A percentile compares a stretch with the other conserved stretches of the same genome.
Conservation (phyloP, 164 flowering plant genomes). For the Chimonanthus praecox region DNA sequence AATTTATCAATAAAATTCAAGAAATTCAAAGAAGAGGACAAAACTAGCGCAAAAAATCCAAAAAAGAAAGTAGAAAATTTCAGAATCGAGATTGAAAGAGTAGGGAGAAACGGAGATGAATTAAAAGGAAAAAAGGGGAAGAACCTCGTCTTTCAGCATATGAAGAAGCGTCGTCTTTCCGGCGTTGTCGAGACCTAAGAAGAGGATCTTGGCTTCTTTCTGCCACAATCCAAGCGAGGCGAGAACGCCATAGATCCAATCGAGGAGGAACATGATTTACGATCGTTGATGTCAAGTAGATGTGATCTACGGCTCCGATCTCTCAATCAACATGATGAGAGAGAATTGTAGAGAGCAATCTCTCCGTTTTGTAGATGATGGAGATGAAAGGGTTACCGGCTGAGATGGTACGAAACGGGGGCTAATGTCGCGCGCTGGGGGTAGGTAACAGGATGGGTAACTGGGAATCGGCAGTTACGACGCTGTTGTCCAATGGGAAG, state of each 20-base stretch:
- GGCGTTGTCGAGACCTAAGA: constrained; percentile 12
- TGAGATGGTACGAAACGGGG: background rate
- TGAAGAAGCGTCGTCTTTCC: constrained; percentile 15
- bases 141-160: constrained; percentile 15
- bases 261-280: constrained; percentile 6
- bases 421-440: background rate
- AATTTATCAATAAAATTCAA: background rate
- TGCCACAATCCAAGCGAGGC: constrained; percentile 16
- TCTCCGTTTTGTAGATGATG: background rate
- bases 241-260: constrained; percentile 14
- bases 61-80: background rate
- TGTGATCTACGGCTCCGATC: background rate
- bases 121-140: background rate
- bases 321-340: background rate
- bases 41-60: background rate
- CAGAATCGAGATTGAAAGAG: background rate
- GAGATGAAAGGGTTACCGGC: background rate
- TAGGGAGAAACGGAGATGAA: background rate
- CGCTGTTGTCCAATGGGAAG: background rate
- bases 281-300: background rate
- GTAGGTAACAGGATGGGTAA: background rate
- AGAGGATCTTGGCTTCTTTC: constrained; percentile 15
- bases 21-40: background rate
- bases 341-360: background rate
- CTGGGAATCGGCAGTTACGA: background rate